A percentile compares a stretch with the other conserved stretches of the same genome.
Evolutionary conservation across 2,329 filamentous ascomycete genomes (phyloP).

Genomic region (Scedosporium boydii): DNA sequence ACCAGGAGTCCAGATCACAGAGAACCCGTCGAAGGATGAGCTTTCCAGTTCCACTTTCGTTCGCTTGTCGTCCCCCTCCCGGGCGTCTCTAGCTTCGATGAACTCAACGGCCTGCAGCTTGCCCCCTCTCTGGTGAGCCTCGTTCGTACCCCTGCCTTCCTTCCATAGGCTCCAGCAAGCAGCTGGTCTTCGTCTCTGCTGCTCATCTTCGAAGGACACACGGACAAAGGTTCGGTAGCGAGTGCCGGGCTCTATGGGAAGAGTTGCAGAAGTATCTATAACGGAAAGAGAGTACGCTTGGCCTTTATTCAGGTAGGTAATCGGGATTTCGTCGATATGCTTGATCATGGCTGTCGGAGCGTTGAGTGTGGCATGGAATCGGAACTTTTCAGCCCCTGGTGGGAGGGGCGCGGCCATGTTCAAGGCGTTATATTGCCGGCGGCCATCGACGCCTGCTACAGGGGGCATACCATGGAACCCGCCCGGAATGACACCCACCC

Average conservation of each 20-base stretch:
- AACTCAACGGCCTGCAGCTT: constrained; percentile 93
- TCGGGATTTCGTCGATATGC: constrained; percentile 78
- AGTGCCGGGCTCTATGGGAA: constrained; percentile 48
- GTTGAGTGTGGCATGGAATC: constrained; percentile 82
- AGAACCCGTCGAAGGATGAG: constrained; percentile 89
- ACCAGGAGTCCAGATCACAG: constrained; percentile 76
- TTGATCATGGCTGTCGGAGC: constrained; percentile 96
- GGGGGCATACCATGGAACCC: constrained; percentile 53
- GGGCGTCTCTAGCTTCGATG: constrained; percentile 56
- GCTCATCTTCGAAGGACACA: constrained; percentile 95
- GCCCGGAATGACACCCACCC: constrained; percentile 47
- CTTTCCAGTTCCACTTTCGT: constrained; percentile 62
- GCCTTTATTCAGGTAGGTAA: constrained; percentile 98
- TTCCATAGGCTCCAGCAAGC: constrained; percentile 89
- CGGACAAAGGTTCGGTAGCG: constrained; percentile 85
- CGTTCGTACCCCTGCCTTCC: constrained; percentile 88
- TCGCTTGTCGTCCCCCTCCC: constrained; percentile 54
- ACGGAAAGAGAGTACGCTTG: constrained; percentile 87
- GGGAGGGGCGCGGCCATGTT: constrained; percentile 37
- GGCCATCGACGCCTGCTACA: constrained; percentile 47
- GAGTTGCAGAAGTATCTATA: constrained; percentile 60
- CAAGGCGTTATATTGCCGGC: constrained; percentile 34
- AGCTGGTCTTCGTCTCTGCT: constrained; percentile 74
- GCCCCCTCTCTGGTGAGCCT: constrained; percentile 87
- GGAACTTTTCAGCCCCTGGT: constrained; percentile 60